Base-by-base conservation (phyloP, 2,329 filamentous ascomycete species). In the Cryphonectria nitschkei region DNA sequence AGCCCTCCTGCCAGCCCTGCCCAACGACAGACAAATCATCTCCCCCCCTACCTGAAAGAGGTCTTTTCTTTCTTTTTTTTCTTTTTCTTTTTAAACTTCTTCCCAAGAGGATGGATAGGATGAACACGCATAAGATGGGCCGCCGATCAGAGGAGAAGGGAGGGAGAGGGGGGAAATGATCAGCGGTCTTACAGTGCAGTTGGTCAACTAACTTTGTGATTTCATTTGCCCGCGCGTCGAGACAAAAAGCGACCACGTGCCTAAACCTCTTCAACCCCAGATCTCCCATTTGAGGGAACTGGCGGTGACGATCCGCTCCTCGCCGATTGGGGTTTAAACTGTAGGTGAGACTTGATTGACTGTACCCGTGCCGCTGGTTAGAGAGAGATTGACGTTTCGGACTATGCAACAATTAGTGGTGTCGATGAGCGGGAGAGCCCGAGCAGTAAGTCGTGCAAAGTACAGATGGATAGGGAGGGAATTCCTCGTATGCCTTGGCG, bases 241-340 rank as follows among this genome's bases (percentile, higher is more conserved):
- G 19, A 32, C 54, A 32, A 5, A 8, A 61, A 1, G 11, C 39
- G n/a, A n/a, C 37, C 61, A 64, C 61, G 39, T 64, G 37, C 39
- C 61, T 46, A 64, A 46, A 6, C 37, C 26, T 19, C n/a, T 34
- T 29, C 26, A 43, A 41, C 32, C 39, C 9, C 32, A 61, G 50
- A 50, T 46, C 19, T 16, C 9, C 26, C 13, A 13, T 22, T 22
- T 37, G 29, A 13, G 64, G 56, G 19, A 46, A 68, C 9, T 62
- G 32, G 54, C 32, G 66, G 56, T 39, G 66, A 62, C 29, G 56
- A 68, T 68, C 66, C 66, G 66, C 56, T 61, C 56, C 66, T 43
- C 56, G 66, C 66, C 66, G 66, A 50, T 7, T 5, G 37, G 41
- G 39, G 29, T 26, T 16, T 39, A 4, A 52, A 19, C 52, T 41